phyloP scores from a whole-genome alignment of 805 yeast species.

The Hanseniaspora hatyaiensis region DNA sequence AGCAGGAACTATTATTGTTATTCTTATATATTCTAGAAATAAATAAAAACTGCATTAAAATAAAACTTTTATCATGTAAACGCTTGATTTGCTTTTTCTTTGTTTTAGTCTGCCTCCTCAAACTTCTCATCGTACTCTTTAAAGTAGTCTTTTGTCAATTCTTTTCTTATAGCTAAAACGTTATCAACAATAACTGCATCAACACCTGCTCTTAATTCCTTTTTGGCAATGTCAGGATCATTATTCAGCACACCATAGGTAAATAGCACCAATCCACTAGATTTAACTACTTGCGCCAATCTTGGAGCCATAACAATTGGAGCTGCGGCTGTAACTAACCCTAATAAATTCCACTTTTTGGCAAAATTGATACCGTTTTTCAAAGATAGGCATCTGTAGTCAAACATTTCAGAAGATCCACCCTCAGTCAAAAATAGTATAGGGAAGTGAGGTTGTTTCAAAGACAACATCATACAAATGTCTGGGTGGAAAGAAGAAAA shows the following conservation, averaged over 20 bases:
- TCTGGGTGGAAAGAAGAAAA: slow-evolving; percentile 94
- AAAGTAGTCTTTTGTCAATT: slow-evolving; percentile 36
- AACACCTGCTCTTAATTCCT: slow-evolving; percentile 87
- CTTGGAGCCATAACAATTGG: slow-evolving; percentile 85
- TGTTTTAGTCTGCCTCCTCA: neutral
- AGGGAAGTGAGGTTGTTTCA: slow-evolving; percentile 90
- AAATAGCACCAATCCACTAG: slow-evolving; percentile 82
- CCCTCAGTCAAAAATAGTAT: slow-evolving; percentile 80
- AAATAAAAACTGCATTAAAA: neutral
- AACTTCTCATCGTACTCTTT: slow-evolving; percentile 6
- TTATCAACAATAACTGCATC: slow-evolving; percentile 98
- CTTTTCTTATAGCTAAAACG: slow-evolving; percentile 85
- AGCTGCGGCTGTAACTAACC: slow-evolving; percentile 79
- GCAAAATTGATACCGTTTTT: slow-evolving; percentile 89
- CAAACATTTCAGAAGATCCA: slow-evolving; percentile 80
- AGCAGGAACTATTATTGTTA: neutral
- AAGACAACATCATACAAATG: slow-evolving; percentile 67
- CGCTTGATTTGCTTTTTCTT: neutral
- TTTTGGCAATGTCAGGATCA: slow-evolving; percentile 66
- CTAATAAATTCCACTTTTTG: slow-evolving; percentile 78
- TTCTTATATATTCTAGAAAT: neutral
- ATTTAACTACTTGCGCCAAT: slow-evolving; percentile 79
- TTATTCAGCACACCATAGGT: slow-evolving; percentile 82
- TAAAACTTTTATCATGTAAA: neutral
- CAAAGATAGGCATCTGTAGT: slow-evolving; percentile 71